Conservation (phyloP, 345 rosid species). For the Gossypium raimondii region DNA sequence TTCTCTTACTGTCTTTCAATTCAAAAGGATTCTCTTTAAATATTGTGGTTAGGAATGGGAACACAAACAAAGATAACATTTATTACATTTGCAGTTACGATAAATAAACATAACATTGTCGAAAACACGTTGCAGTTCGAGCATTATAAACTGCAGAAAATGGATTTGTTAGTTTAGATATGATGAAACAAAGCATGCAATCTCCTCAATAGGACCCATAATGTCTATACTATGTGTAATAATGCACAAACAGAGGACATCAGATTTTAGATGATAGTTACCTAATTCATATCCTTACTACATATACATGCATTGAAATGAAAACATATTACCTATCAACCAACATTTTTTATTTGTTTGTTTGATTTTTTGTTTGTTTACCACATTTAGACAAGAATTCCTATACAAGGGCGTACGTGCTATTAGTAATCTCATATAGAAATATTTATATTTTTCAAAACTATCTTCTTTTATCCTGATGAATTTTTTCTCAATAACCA, state of each 20-base stretch:
- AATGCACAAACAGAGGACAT: neutral
- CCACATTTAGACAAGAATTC: neutral
- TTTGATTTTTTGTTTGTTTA: neutral
- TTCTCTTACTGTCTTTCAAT: neutral
- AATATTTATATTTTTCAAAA: neutral
- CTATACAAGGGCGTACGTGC: too few relatives aligned
- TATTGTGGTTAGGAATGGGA: too few relatives aligned
- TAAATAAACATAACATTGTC: too few relatives aligned
- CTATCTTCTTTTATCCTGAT: neutral
- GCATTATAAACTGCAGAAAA: neutral
- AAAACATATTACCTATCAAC: neutral
- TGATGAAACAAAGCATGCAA: slow-evolving; percentile 8
- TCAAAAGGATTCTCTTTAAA: slow-evolving; percentile 3
- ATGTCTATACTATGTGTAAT: neutral
- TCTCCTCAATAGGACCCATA: slow-evolving; percentile 1
- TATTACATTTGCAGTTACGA: too few relatives aligned
- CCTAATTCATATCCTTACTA: neutral
- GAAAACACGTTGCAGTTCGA: neutral
- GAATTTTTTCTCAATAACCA: neutral
- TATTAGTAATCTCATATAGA: neutral
- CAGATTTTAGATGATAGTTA: neutral
- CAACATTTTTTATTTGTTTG: neutral
- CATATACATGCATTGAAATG: neutral
- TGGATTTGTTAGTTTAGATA: neutral
- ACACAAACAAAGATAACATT: neutral